Conservation (phyloP, 2,329 filamentous ascomycete genomes). For the Stromatinia cepivora region DNA sequence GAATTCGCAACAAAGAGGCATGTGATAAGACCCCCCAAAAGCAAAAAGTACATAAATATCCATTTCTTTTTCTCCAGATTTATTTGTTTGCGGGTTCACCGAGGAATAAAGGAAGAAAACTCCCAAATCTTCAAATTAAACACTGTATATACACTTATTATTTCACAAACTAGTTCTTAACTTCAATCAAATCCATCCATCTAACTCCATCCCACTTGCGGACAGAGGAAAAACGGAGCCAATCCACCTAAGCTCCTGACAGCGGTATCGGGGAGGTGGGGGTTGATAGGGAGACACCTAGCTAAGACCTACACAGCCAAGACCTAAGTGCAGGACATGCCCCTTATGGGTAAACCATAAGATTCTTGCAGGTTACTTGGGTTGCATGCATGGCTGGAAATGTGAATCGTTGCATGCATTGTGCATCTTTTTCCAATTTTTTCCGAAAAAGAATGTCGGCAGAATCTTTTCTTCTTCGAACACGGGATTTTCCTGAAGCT, state of each 20-base stretch:
- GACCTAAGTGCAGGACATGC: background rate
- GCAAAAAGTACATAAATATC: too few species aligned
- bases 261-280: background rate
- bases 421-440: background rate
- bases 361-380: background rate
- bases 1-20: too few species aligned
- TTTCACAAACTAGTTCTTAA: background rate
- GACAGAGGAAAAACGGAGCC: background rate
- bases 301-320: background rate
- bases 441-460: background rate
- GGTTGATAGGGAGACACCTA: constrained; percentile 14
- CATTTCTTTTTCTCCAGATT: too few species aligned
- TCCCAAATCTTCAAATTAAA: too few species aligned
- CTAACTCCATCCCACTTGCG: background rate
- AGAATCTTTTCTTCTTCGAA: background rate
- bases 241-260: background rate
- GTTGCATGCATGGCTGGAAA: background rate
- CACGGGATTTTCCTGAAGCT: background rate
- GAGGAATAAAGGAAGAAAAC: too few species aligned
- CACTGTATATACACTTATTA: too few species aligned
- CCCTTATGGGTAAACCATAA: background rate
- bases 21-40: too few species aligned
- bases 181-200: background rate
- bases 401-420: background rate
- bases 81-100: too few species aligned